A percentile compares a stretch with the other conserved stretches of the same genome.
These are phyloP conservation scores for Ascosphaera apis DNA, from an alignment of 2,329 filamentous ascomycete species.

Conservation along the genomic window DNA sequence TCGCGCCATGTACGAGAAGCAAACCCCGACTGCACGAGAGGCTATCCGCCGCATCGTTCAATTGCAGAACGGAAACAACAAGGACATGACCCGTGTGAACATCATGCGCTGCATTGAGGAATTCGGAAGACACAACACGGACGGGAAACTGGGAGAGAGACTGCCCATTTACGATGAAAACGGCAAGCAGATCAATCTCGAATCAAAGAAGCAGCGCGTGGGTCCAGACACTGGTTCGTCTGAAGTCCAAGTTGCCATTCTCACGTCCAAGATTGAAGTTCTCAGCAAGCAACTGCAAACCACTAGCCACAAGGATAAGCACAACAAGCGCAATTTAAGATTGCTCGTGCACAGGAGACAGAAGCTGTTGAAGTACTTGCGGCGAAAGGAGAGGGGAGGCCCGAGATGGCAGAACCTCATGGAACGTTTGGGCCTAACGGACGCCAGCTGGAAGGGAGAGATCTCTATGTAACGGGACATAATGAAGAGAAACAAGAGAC, in stretches of 20 bases:
- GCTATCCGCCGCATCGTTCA: conserved; percentile 61
- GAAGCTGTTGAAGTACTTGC: conserved; percentile 68
- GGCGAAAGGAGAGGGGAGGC: conserved; percentile 73
- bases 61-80: conserved; percentile 52
- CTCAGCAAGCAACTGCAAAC: conserved; percentile 48
- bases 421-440: conserved; percentile 60
- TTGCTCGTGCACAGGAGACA: conserved; percentile 72
- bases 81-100: conserved; percentile 61
- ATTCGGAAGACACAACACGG: conserved; percentile 82
- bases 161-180: conserved; percentile 20
- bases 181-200: conserved; percentile 13
- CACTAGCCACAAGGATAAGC: conserved; percentile 63
- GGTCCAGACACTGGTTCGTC: conserved; percentile 85
- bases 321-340: conserved; percentile 78
- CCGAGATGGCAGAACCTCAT: conserved; percentile 75
- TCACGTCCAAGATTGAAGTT: conserved; percentile 80
- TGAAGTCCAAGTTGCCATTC: conserved; percentile 90
- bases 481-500: too few relatives aligned
- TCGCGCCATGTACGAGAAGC: conserved; percentile 24
- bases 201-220: conserved; percentile 37
- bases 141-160: conserved; percentile 42
- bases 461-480: conserved; percentile 59
- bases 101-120: conserved; percentile 62
- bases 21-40: conserved; percentile 45
- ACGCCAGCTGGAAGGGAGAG: conserved; percentile 76